Percentiles rank a stretch among this genome's conserved stretches.
Evolutionary conservation across 805 yeast species (phyloP).

Genomic region (Maudiozyma turicensis): DNA sequence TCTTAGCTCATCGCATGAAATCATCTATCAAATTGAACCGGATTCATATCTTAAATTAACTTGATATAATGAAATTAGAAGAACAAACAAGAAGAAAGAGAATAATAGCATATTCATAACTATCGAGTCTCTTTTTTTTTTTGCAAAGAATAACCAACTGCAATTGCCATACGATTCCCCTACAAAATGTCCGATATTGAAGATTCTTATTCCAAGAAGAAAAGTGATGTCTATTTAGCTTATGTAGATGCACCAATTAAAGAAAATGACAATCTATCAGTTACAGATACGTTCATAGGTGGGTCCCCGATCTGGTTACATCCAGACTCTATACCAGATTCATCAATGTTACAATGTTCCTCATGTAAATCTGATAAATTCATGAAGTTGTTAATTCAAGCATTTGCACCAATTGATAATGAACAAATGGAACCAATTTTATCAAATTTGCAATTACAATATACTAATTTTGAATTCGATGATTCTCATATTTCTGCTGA

Average conservation of each 20-base stretch:
- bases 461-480: conserved; percentile 4
- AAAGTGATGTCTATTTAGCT: conserved; percentile 45
- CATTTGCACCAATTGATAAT: conserved; percentile 63
- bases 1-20: neutral
- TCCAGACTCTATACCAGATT: conserved; percentile 46
- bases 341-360: conserved; percentile 48
- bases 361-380: conserved; percentile 42
- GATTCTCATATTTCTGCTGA: conserved; percentile 32
- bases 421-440: conserved; percentile 21
- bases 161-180: neutral
- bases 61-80: too few relatives aligned
- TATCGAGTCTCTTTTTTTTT: neutral
- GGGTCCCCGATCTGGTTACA: conserved; percentile 69
- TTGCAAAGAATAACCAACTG: neutral
- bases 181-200: conserved; percentile 16
- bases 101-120: neutral
- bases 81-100: neutral
- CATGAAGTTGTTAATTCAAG: conserved; percentile 67
- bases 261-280: conserved; percentile 35
- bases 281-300: conserved; percentile 73
- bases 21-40: too few relatives aligned
- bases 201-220: conserved; percentile 11
- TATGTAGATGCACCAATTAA: conserved; percentile 53
- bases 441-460: conserved; percentile 1
- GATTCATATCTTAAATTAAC: too few relatives aligned